Percentiles rank a stretch among this genome's conserved stretches.
These are phyloP conservation scores for Neurospora tetraspora DNA, from an alignment of 495 filamentous ascomycete genomes.

Conservation along the genomic window DNA sequence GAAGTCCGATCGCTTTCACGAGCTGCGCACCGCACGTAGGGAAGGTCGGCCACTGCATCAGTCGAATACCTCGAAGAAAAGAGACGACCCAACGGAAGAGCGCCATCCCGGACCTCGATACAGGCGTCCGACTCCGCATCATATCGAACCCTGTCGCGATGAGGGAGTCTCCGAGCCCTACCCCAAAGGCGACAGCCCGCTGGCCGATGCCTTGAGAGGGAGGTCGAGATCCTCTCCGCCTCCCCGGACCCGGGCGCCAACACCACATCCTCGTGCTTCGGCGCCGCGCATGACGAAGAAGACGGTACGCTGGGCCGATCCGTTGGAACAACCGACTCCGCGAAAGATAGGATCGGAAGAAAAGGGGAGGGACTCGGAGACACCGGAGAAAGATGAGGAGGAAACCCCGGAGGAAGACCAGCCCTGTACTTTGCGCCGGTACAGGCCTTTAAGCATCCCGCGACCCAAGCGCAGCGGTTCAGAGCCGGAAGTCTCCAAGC, in stretches of 20 bases:
- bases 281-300: accelerated
- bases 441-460: neutral
- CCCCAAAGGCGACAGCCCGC: neutral
- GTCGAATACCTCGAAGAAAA: neutral
- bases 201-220: neutral
- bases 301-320: neutral
- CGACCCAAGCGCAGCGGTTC: neutral
- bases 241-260: neutral
- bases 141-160: neutral
- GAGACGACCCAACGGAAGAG: neutral
- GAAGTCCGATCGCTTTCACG: neutral
- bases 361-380: neutral
- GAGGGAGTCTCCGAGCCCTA: neutral
- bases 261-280: neutral
- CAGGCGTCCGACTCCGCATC: neutral
- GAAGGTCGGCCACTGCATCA: neutral
- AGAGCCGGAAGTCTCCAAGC: accelerated
- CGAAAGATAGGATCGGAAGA: neutral
- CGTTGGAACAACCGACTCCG: neutral
- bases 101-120: neutral
- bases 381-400: accelerated
- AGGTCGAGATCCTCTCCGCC: neutral
- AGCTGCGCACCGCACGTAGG: neutral
- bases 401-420: neutral
- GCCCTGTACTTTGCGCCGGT: neutral